A percentile compares a stretch with the other conserved stretches of the same genome.
phyloP scores from a whole-genome alignment of 2,329 filamentous ascomycete genomes.

The Penicillium sclerotigenum region DNA sequence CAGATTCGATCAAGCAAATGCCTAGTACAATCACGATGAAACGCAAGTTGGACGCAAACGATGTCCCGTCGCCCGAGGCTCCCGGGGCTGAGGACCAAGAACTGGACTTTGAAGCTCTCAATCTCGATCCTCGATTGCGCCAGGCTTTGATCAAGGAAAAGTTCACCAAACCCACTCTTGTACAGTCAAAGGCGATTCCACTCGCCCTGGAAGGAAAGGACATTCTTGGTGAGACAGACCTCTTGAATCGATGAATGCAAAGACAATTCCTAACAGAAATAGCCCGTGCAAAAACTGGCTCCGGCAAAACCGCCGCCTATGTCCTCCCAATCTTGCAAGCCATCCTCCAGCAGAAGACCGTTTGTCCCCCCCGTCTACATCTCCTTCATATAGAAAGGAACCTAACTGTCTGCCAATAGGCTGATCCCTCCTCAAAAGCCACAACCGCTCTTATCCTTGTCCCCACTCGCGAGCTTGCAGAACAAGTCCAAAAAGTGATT shows the following conservation, averaged over 20 bases:
- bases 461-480: conserved; percentile 88
- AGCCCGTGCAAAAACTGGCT: conserved; percentile 91
- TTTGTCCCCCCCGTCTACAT: conserved; percentile 31
- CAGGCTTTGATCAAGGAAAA: conserved; percentile 81
- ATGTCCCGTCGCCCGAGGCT: conserved; percentile 43
- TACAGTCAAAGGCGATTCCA: conserved; percentile 85
- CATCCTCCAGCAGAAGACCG: conserved; percentile 74
- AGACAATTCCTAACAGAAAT: conserved; percentile 18
- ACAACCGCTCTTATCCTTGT: conserved; percentile 85
- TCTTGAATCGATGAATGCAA: background rate
- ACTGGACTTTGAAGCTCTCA: conserved; percentile 69
- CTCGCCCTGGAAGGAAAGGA: conserved; percentile 83
- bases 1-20: conserved; percentile 7
- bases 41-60: conserved; percentile 49
- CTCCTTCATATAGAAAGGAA: background rate
- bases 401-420: conserved; percentile 20
- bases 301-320: conserved; percentile 96
- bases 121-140: conserved; percentile 78
- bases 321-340: conserved; percentile 82
- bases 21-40: conserved; percentile 42
- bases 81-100: conserved; percentile 31
- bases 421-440: conserved; percentile 39
- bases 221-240: conserved; percentile 59
- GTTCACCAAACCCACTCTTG: conserved; percentile 81
- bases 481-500: conserved; percentile 79